Percentiles rank a stretch among this genome's conserved stretches.
These are phyloP conservation scores for Albugo candida DNA, from an alignment of 352 stramenopile species.

Conservation along the genomic window DNA sequence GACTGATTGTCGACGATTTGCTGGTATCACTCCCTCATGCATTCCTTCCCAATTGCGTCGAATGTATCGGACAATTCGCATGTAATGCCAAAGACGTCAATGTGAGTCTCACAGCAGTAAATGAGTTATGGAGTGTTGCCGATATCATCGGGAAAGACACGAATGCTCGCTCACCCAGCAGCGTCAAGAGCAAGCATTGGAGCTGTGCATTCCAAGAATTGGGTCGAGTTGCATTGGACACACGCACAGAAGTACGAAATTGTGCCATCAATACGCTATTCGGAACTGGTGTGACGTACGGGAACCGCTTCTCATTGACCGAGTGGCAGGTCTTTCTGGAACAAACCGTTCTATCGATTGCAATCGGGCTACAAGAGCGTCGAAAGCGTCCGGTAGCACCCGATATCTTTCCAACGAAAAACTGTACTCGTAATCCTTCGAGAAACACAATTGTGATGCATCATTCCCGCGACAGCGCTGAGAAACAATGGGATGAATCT, in stretches of 20 bases:
- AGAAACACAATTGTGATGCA: slow-evolving; percentile 67
- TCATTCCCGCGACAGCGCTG: slow-evolving; percentile 86
- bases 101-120: slow-evolving; percentile 93
- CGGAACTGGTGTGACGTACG: slow-evolving; percentile 90
- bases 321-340: slow-evolving; percentile 90
- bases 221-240: slow-evolving; percentile 79
- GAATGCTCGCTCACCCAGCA: slow-evolving; percentile 2
- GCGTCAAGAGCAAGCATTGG: slow-evolving; percentile 15
- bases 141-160: slow-evolving; percentile 57
- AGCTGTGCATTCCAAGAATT: slow-evolving; percentile 61
- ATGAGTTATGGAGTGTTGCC: slow-evolving; percentile 89
- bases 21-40: slow-evolving; percentile 67
- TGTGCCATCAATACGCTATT: slow-evolving; percentile 96
- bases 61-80: slow-evolving; percentile 89
- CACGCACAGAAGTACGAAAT: slow-evolving; percentile 88
- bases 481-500: slow-evolving; percentile 96
- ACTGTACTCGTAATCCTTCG: not conserved
- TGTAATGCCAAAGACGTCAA: slow-evolving; percentile 91
- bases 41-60: slow-evolving; percentile 57
- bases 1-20: slow-evolving; percentile 93
- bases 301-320: slow-evolving; percentile 71
- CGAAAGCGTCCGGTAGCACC: not conserved
- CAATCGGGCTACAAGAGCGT: slow-evolving; percentile 30
- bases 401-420: too few species aligned
- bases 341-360: slow-evolving; percentile 85